These are phyloP conservation scores for Samsoniella hepiali DNA, from an alignment of 2,329 filamentous ascomycete genomes.

Conservation along the genomic window DNA sequence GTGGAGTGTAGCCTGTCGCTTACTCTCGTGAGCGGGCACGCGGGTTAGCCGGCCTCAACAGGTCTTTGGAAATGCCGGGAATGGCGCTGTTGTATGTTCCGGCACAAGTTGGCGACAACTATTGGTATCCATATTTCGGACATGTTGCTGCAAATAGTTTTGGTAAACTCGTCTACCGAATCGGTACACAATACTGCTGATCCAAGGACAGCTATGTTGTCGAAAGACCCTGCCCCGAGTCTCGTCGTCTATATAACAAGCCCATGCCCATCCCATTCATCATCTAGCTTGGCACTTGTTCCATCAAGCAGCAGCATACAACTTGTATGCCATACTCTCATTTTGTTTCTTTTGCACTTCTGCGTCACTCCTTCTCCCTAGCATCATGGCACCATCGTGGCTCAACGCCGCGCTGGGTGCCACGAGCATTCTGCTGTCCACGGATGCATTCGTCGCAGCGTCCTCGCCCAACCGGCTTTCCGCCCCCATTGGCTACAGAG, in stretches of 20 bases:
- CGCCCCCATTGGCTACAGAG: neutral
- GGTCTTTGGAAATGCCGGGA: neutral
- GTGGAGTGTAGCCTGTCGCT: constrained; percentile 2
- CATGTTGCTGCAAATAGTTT: neutral
- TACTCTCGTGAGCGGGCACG: neutral
- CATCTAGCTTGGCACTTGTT: neutral
- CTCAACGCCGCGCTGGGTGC: constrained; percentile 6
- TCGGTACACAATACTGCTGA: neutral
- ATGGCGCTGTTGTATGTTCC: neutral
- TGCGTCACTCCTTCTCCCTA: neutral
- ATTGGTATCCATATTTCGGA: neutral
- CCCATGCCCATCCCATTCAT: neutral
- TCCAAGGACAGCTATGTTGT: neutral
- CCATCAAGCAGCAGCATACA: neutral
- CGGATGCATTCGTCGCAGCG: neutral
- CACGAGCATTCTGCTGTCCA: constrained; percentile 4
- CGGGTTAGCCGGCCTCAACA: neutral
- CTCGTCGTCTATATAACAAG: neutral
- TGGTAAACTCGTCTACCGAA: neutral
- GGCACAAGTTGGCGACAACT: neutral
- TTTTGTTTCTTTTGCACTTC: neutral
- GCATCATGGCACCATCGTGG: constrained; percentile 2
- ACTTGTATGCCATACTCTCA: neutral
- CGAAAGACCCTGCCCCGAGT: neutral
- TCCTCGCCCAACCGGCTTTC: constrained; percentile 1